Conservation (phyloP, 1,284 basidiomycete genomes). For the Phellopilus nigrolimitatus region DNA sequence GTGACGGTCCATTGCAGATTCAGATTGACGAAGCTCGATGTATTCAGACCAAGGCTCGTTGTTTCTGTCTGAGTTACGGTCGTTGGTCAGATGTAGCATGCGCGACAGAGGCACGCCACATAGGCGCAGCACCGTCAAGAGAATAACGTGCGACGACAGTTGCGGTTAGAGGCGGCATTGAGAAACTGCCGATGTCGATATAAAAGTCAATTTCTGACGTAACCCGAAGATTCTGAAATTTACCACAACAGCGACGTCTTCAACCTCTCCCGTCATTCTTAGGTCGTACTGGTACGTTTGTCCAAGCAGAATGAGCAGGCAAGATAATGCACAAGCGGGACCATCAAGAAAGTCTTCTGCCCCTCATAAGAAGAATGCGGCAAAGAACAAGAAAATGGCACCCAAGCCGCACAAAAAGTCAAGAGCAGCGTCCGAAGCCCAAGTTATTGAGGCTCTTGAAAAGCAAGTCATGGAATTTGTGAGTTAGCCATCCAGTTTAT, state of each 20-base stretch:
- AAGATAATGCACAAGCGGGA: conserved; percentile 16
- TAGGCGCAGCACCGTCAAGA: no score
- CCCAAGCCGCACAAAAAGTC: conserved; percentile 7
- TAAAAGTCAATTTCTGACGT: neutral
- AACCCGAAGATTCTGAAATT: neutral
- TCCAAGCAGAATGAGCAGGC: conserved; percentile 1
- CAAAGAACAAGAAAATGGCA: neutral
- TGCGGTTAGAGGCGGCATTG: no score
- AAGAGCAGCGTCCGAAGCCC: conserved; percentile 36
- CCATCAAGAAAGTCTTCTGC: conserved; percentile 8
- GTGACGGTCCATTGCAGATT: neutral
- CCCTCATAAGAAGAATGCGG: conserved; percentile 1
- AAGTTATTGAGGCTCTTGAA: conserved; percentile 52
- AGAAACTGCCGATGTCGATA: no score
- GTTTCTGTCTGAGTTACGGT: no score
- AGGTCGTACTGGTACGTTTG: no score
- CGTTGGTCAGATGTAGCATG: neutral
- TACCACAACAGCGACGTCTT: neutral
- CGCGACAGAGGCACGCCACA: no score
- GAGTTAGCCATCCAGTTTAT: conserved; percentile 29
- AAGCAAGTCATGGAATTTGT: conserved; percentile 52
- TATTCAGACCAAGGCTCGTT: neutral
- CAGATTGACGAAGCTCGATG: neutral
- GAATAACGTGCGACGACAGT: no score
- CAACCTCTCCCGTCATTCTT: neutral